Evolutionary conservation across 1,284 basidiomycete species (phyloP).

Genomic region (Pseudozyma thailandica): DNA sequence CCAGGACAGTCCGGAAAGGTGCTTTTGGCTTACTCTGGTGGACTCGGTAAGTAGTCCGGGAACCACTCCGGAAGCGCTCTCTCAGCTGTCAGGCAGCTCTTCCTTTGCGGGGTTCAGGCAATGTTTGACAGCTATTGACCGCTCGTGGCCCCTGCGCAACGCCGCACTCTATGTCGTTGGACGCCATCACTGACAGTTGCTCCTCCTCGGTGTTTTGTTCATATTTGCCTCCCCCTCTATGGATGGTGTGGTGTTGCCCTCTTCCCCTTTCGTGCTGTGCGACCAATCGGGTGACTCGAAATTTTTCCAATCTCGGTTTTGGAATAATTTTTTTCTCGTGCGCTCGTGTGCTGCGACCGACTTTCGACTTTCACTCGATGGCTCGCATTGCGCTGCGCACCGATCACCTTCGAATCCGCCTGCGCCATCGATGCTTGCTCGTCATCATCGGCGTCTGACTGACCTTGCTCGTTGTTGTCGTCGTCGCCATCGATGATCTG

Average conservation of each 20-base stretch:
- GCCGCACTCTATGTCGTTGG: slow-evolving; percentile 12
- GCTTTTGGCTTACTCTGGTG: slow-evolving; percentile 95
- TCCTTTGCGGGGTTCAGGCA: slow-evolving; percentile 32
- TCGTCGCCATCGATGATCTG: slow-evolving; percentile 1
- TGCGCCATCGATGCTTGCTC: neutral
- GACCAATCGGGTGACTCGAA: slow-evolving; percentile 41
- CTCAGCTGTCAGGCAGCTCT: slow-evolving; percentile 13
- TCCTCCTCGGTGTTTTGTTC: slow-evolving; percentile 10
- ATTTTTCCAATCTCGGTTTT: slow-evolving; percentile 20
- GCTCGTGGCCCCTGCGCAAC: slow-evolving; percentile 18
- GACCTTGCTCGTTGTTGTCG: slow-evolving; percentile 1
- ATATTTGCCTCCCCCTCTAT: slow-evolving; percentile 3
- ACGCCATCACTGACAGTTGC: slow-evolving; percentile 33
- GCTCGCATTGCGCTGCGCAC: slow-evolving; percentile 6
- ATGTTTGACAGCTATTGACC: slow-evolving; percentile 42
- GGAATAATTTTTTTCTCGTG: slow-evolving; percentile 14
- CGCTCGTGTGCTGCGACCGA: neutral
- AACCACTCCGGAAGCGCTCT: slow-evolving; percentile 31
- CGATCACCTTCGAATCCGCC: slow-evolving; percentile 17
- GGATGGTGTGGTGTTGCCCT: slow-evolving; percentile 3
- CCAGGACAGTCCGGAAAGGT: slow-evolving; percentile 77
- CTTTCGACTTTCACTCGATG: neutral
- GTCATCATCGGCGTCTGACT: neutral
- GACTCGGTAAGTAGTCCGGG: slow-evolving; percentile 79
- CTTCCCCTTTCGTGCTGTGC: neutral